Evolutionary conservation across 352 stramenopile genomes (phyloP), one percentile per base, ranked within the genome.

Genomic region (Phytophthora boehmeriae): DNA sequence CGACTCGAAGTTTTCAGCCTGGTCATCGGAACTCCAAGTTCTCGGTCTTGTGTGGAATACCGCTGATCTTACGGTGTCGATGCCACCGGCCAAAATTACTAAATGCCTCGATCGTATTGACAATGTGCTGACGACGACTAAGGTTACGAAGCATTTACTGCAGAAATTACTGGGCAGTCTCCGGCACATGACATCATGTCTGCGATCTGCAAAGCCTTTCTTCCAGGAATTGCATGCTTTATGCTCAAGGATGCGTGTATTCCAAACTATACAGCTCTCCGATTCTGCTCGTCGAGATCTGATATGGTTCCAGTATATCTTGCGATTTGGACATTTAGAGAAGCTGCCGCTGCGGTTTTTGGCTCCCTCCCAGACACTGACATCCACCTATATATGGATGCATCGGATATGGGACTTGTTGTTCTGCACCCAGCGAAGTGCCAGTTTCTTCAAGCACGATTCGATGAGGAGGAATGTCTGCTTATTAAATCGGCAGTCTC

Each of bases 1-100:
- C 30, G 64, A 73, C 19, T 25, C 56, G 3, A 73, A 68, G 22
- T 65, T 68, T 47, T 57, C 64, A 1, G 0, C 5, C 0, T 73
- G 52, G 64, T 9, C 2, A 0, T 50, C 23, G 1, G 2, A 28
- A n/a, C 42, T 73, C 0, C 13, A 42, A 8, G 64, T 45, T 0
- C 35, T 73, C 0, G 61, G 42, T 1, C 42, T 69, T 1, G 10
- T 38, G 1, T 69, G 23, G 13, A 30, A 63, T 28, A 54, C 48
- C 1, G 35, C 25, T 17, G 1, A 9, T 6, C 42, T 32, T 5
- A 42, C 35, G 13, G 10, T 42, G 8, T 54, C 60, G 1, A 68
- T 68, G n/a, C 53, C 53, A 2, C 11, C 22, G 0, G 35, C 35
- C 2, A 68, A 68, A 35, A 55, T 68, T n/a, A 28, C 13, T 9